Conservation (phyloP, 2,329 filamentous ascomycete species). For the Drechslerella coelobrocha region DNA sequence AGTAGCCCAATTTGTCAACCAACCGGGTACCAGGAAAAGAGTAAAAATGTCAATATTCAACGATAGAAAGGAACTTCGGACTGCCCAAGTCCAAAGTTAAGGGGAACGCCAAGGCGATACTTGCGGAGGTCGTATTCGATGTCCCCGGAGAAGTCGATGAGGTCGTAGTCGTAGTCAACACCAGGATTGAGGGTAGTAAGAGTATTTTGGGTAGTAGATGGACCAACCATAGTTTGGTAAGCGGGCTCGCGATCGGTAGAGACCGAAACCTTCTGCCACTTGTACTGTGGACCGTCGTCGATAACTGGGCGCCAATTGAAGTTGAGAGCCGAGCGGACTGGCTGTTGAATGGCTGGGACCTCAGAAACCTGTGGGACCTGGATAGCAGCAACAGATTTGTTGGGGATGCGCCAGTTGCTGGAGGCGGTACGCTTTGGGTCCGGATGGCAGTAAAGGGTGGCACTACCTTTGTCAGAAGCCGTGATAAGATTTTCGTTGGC, state of each 20-base stretch:
- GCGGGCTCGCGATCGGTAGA: background rate
- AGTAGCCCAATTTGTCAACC: no score
- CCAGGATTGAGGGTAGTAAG: slow-evolving; percentile 13
- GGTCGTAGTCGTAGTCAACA: slow-evolving; percentile 12
- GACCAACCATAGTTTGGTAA: slow-evolving; percentile 1
- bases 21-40: no score
- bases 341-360: slow-evolving; percentile 3
- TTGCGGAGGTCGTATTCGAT: slow-evolving; percentile 9
- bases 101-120: slow-evolving; percentile 15
- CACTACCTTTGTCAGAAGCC: slow-evolving; percentile 12
- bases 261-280: slow-evolving; percentile 8
- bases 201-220: slow-evolving; percentile 5
- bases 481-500: slow-evolving; percentile 9
- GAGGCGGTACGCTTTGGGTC: slow-evolving; percentile 35
- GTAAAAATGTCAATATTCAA: background rate
- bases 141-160: slow-evolving; percentile 9
- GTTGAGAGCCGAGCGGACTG: slow-evolving; percentile 29
- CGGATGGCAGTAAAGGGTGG: slow-evolving; percentile 21
- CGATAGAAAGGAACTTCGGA: slow-evolving; percentile 1
- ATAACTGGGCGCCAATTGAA: slow-evolving; percentile 49
- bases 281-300: background rate
- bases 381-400: background rate
- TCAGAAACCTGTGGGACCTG: background rate
- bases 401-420: slow-evolving; percentile 40
- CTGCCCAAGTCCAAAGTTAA: slow-evolving; percentile 10